Evolutionary conservation across 257 asterid species (phyloP), one percentile per base, ranked within the genome.

Genomic region (Jaltomata sinuosa): DNA sequence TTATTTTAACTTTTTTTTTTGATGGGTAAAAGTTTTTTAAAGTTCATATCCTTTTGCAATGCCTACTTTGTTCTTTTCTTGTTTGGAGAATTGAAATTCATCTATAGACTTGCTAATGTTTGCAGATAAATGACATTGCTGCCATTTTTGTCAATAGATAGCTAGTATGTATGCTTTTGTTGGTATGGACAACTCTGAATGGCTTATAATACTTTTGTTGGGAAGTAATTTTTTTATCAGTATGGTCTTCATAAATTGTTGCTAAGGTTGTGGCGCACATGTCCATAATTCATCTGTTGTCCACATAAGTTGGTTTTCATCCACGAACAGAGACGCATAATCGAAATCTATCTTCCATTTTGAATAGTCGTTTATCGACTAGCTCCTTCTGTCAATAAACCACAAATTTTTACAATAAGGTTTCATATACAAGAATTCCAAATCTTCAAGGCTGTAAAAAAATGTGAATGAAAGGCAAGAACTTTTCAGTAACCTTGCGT

Each of bases 31-130:
- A 62, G 38, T 62, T 59, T 22, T 31, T 57, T 5, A 57, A 57
- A 16, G 29, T 88, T 87, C 83, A 62, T 81, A 76, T 65, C 67
- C 67, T 83, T 57, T 86, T 34, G 76, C 81, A 14, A 67, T 82
- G 85, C 85, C 38, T 62, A 45, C 59, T 64, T 38, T 76, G 84
- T 49, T 87, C 68, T 59, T 81, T 38, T 83, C 67, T 59, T 84
- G 42, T 42, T 76, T 29, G 55, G 81, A 74, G 61, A 47, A 27
- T 9, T 80, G 57, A 76, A 47, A 47, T 76, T 47, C 81, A 76
- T 76, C 81, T 76, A 19, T 25, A 76, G 61, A 47, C 81, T 47
- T 47, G 81, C 42, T 76, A 49, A 76, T 76, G 27, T 47, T 47
- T 76, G 38, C 40, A 76, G 27, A 9, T 49, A 76, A 49, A 76